These are phyloP conservation scores for Lodderomyces pseudojiufengensis DNA, from an alignment of 1,139 yeast genomes.

Conservation along the genomic window DNA sequence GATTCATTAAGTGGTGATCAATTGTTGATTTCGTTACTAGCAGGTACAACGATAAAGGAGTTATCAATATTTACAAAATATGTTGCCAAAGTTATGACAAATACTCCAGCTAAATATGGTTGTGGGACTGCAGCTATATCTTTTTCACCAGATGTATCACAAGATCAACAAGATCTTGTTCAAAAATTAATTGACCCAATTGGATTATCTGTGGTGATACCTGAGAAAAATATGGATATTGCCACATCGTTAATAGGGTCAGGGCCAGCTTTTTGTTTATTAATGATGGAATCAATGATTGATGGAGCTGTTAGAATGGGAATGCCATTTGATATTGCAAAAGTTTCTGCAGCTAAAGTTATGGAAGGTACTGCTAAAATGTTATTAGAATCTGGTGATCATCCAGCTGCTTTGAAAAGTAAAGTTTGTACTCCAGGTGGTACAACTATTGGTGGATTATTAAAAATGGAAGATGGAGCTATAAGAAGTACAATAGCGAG, in stretches of 20 bases:
- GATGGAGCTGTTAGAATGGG: conserved; percentile 98
- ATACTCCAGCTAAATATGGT: conserved; percentile 91
- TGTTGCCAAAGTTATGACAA: conserved; percentile 94
- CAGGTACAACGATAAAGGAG: conserved; percentile 85
- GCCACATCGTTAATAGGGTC: conserved; percentile 95
- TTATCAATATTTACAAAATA: conserved; percentile 50
- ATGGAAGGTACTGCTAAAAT: conserved; percentile 95
- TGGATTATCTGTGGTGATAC: conserved; percentile 68
- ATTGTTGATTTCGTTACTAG: conserved; percentile 76
- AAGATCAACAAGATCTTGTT: conserved; percentile 49
- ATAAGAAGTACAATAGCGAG: conserved; percentile 84
- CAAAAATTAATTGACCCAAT: conserved; percentile 59
- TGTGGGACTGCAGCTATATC: conserved; percentile 91
- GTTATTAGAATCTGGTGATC: conserved; percentile 79
- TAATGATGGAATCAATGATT: conserved; percentile 86
- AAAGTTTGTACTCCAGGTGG: conserved; percentile 98
- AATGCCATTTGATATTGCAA: conserved; percentile 79
- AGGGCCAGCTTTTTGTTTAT: conserved; percentile 91
- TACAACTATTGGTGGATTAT: conserved; percentile 92
- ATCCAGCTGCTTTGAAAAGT: conserved; percentile 87
- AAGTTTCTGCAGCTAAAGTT: conserved; percentile 90
- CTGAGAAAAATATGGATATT: conserved; percentile 93
- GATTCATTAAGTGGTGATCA: conserved; percentile 48
- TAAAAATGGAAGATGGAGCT: conserved; percentile 88
- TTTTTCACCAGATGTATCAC: conserved; percentile 50